These are phyloP conservation scores for Apiosordaria backusii DNA, from an alignment of 495 filamentous ascomycete species.

Conservation along the genomic window DNA sequence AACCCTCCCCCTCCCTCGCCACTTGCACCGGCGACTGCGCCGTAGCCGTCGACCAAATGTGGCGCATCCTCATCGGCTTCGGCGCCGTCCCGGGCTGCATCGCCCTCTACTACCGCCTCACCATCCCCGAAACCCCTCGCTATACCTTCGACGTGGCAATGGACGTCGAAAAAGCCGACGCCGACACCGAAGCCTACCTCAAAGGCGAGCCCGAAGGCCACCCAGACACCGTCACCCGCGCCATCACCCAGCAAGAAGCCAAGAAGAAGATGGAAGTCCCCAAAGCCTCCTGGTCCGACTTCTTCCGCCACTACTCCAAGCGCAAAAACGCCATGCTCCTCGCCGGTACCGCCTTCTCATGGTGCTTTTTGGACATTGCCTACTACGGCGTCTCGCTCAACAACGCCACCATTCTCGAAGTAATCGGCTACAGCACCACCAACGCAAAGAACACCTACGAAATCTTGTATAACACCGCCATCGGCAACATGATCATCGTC, in stretches of 20 bases:
- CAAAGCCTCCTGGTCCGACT: slow-evolving; percentile 66
- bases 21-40: slow-evolving; percentile 62
- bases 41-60: slow-evolving; percentile 80
- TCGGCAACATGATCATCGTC: slow-evolving; percentile 71
- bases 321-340: slow-evolving; percentile 67
- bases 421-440: slow-evolving; percentile 62
- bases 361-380: slow-evolving; percentile 62
- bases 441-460: slow-evolving; percentile 57
- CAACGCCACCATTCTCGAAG: slow-evolving; percentile 62
- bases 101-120: slow-evolving; percentile 80
- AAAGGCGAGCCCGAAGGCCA: slow-evolving; percentile 53
- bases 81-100: slow-evolving; percentile 74
- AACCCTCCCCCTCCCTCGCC: slow-evolving; percentile 42
- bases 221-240: slow-evolving; percentile 60
- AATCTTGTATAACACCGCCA: slow-evolving; percentile 63
- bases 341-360: slow-evolving; percentile 69
- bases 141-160: slow-evolving; percentile 78
- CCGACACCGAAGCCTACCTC: slow-evolving; percentile 64
- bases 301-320: slow-evolving; percentile 58
- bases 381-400: slow-evolving; percentile 77
- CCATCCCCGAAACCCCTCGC: slow-evolving; percentile 72
- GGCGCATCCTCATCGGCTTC: slow-evolving; percentile 73
- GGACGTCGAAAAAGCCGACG: slow-evolving; percentile 69
- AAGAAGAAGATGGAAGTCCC: slow-evolving; percentile 48
- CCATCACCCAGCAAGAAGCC: slow-evolving; percentile 45